Evolutionary conservation across 2,329 filamentous ascomycete genomes (phyloP).

Genomic region (Paraphoma chrysanthemicola): DNA sequence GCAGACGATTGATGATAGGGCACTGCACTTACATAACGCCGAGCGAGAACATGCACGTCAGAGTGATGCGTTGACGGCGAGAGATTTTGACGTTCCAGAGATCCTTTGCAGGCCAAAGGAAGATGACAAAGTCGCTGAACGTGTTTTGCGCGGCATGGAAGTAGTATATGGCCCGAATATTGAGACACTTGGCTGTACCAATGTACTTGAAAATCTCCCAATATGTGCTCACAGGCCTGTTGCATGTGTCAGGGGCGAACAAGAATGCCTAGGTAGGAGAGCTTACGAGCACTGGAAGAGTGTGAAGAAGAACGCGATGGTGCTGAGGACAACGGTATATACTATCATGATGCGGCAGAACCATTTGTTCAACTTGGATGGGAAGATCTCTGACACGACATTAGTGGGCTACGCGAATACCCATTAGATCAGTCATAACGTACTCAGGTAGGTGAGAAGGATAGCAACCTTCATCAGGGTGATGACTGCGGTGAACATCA

Average conservation of each 20-base stretch:
- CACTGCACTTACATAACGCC: constrained; percentile 29
- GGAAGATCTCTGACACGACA: constrained; percentile 28
- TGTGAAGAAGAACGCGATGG: constrained; percentile 30
- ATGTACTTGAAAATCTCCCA: constrained; percentile 36
- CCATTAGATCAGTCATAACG: not conserved
- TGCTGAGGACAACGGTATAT: constrained; percentile 27
- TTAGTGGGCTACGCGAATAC: not conserved
- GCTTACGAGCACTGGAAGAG: constrained; percentile 40
- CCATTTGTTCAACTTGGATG: constrained; percentile 32
- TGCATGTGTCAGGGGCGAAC: not conserved
- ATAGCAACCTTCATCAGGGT: constrained; percentile 38
- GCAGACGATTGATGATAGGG: not conserved
- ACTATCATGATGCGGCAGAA: constrained; percentile 36
- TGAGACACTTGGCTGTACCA: constrained; percentile 25
- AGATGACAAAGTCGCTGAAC: constrained; percentile 41
- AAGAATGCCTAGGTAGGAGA: not conserved
- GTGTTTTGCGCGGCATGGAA: constrained; percentile 31
- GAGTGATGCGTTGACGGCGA: constrained; percentile 32
- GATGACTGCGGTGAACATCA: constrained; percentile 31
- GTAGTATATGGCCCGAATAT: constrained; percentile 34
- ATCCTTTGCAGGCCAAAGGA: constrained; percentile 40
- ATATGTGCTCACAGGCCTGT: constrained; percentile 27
- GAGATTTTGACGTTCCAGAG: constrained; percentile 36
- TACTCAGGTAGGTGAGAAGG: constrained; percentile 27
- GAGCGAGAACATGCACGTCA: constrained; percentile 39